A percentile compares a stretch with the other conserved stretches of the same genome.
These are phyloP conservation scores for Debaryomyces coudertii DNA, from an alignment of 1,139 yeast genomes.

Conservation along the genomic window DNA sequence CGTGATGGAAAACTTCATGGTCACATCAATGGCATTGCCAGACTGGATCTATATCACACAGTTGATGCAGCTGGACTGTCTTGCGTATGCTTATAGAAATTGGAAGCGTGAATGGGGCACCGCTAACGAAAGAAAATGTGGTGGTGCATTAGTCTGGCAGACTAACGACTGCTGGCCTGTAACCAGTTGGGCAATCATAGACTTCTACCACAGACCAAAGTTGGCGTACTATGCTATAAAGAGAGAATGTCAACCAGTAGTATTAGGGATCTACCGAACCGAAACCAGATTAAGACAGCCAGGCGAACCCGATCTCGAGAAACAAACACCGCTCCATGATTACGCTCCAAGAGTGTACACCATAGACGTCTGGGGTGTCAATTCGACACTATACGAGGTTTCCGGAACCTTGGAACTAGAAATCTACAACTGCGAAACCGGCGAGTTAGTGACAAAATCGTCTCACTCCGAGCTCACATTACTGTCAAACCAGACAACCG, in stretches of 20 bases:
- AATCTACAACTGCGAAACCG: slow-evolving; percentile 33
- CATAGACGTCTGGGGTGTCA: slow-evolving; percentile 49
- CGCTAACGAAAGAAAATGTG: slow-evolving; percentile 32
- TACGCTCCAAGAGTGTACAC: slow-evolving; percentile 24
- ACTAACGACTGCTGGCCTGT: slow-evolving; percentile 57
- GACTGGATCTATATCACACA: slow-evolving; percentile 53
- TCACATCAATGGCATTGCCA: slow-evolving; percentile 33
- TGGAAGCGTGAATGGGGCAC: slow-evolving; percentile 52
- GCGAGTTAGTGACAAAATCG: slow-evolving; percentile 24
- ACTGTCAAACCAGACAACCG: slow-evolving; percentile 38
- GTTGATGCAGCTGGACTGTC: slow-evolving; percentile 52
- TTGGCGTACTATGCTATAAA: slow-evolving; percentile 49
- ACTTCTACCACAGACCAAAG: slow-evolving; percentile 43
- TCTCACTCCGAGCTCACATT: slow-evolving; percentile 24
- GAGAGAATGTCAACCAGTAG: slow-evolving; percentile 41
- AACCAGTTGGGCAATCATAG: slow-evolving; percentile 50
- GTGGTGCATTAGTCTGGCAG: slow-evolving; percentile 55
- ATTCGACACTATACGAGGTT: slow-evolving; percentile 26
- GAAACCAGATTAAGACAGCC: slow-evolving; percentile 16
- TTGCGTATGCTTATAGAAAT: slow-evolving; percentile 47
- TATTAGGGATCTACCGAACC: slow-evolving; percentile 39
- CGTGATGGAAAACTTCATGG: slow-evolving; percentile 45
- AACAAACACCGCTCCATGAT: slow-evolving; percentile 23
- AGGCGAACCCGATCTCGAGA: slow-evolving; percentile 18
- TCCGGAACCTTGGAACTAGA: slow-evolving; percentile 30